Percentiles rank a stretch among this genome's conserved stretches.
phyloP scores from a whole-genome alignment of 2,329 filamentous ascomycete species.

The Claviceps fusiformis region DNA sequence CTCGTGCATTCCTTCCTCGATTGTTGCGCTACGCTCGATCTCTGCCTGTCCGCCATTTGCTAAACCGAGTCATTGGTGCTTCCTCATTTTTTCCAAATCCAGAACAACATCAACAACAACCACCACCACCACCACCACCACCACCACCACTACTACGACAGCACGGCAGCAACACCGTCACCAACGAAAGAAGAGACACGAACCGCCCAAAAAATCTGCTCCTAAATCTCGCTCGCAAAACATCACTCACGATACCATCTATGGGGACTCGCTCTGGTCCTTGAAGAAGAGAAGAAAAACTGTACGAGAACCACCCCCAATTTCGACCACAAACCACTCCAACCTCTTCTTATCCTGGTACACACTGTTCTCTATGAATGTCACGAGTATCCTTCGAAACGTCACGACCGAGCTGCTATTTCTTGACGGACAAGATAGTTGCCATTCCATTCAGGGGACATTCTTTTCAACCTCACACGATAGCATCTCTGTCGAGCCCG shows the following conservation, averaged over 20 bases:
- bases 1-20: background rate
- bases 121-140: too few species aligned
- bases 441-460: background rate
- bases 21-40: background rate
- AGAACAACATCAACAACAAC: too few species aligned
- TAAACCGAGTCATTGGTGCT: background rate
- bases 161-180: background rate
- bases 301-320: background rate
- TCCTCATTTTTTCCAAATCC: background rate
- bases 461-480: background rate
- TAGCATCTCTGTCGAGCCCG: constrained; percentile 5
- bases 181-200: background rate
- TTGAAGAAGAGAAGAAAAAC: background rate
- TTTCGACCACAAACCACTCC: background rate
- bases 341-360: background rate
- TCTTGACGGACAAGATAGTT: background rate
- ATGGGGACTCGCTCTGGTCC: background rate
- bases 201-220: background rate
- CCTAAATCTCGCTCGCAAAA: background rate
- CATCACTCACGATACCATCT: background rate
- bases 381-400: background rate
- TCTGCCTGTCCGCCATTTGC: background rate
- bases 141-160: too few species aligned
- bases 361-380: background rate
- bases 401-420: background rate